Evolutionary conservation across 2,329 filamentous ascomycete species (phyloP).

Genomic region (Cercospora brassicicola): DNA sequence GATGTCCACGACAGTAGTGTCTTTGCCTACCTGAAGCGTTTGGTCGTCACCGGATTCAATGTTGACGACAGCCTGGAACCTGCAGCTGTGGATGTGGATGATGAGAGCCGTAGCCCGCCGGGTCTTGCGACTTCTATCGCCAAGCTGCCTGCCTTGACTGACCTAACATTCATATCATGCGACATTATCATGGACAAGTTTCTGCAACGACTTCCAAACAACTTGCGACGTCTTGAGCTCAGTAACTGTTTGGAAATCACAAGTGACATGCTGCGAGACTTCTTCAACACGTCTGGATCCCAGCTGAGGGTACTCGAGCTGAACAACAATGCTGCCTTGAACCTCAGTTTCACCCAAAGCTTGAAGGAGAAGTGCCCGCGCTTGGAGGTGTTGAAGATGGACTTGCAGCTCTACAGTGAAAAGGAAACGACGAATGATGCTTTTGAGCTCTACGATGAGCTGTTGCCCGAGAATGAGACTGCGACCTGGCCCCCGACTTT

Average conservation of each 20-base stretch:
- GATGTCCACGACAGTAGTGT: slow-evolving; percentile 40
- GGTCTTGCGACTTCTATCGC: slow-evolving; percentile 51
- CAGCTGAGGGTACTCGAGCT: slow-evolving; percentile 68
- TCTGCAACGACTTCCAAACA: slow-evolving; percentile 66
- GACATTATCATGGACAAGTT: slow-evolving; percentile 68
- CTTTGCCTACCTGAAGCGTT: slow-evolving; percentile 58
- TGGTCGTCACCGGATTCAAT: slow-evolving; percentile 55
- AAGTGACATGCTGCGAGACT: slow-evolving; percentile 64
- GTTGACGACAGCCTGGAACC: slow-evolving; percentile 32
- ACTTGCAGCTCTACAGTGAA: slow-evolving; percentile 74
- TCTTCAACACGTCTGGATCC: slow-evolving; percentile 66
- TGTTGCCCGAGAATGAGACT: slow-evolving; percentile 62
- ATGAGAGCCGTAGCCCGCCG: slow-evolving; percentile 12
- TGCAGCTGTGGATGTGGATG: slow-evolving; percentile 41
- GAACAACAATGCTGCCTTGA: slow-evolving; percentile 76
- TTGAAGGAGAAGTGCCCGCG: slow-evolving; percentile 68
- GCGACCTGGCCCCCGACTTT: slow-evolving; percentile 78
- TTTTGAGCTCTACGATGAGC: slow-evolving; percentile 70
- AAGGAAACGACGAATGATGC: slow-evolving; percentile 68
- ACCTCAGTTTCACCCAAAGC: slow-evolving; percentile 69
- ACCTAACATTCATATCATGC: slow-evolving; percentile 73
- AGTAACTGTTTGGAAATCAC: slow-evolving; percentile 76
- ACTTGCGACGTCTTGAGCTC: slow-evolving; percentile 67
- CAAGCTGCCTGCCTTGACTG: slow-evolving; percentile 63
- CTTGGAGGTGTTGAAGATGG: slow-evolving; percentile 70